These are phyloP conservation scores for Lentinula aciculospora DNA, from an alignment of 768 basidiomycete genomes.

Conservation along the genomic window DNA sequence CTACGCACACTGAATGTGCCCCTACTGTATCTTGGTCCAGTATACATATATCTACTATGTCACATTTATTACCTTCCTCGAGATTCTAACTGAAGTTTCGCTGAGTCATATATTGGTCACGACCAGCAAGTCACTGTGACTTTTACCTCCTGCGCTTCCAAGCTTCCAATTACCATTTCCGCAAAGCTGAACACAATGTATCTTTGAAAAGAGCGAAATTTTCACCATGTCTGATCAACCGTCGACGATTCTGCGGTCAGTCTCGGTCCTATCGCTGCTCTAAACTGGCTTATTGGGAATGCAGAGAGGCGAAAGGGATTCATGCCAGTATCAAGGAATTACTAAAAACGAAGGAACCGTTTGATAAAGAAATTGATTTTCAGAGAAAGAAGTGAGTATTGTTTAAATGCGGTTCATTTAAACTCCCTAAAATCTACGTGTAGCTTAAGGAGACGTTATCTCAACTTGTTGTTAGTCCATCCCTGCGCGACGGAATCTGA, in stretches of 20 bases:
- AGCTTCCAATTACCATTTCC: neutral
- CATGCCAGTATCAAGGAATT: constrained; percentile 72
- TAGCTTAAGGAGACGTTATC: constrained; percentile 68
- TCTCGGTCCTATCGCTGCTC: constrained; percentile 11
- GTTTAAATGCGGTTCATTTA: neutral
- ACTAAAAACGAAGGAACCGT: constrained; percentile 70
- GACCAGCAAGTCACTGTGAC: neutral
- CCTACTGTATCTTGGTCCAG: no score
- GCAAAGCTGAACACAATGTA: neutral
- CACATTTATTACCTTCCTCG: no score
- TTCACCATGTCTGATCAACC: constrained; percentile 6
- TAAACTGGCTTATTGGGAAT: constrained; percentile 2
- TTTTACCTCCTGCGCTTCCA: no score
- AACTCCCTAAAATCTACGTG: neutral
- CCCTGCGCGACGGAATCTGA: constrained; percentile 69
- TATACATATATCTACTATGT: no score
- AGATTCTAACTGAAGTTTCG: neutral
- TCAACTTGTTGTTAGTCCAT: constrained; percentile 62
- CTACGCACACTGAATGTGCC: no score
- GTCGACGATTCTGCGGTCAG: constrained; percentile 5
- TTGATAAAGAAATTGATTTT: constrained; percentile 83
- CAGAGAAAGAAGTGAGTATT: constrained; percentile 75
- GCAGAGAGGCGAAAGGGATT: constrained; percentile 74
- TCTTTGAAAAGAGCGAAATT: neutral
- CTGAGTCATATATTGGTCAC: neutral